Evolutionary conservation across 2,329 filamentous ascomycete species (phyloP).

Genomic region (Xylariaceae sp.): DNA sequence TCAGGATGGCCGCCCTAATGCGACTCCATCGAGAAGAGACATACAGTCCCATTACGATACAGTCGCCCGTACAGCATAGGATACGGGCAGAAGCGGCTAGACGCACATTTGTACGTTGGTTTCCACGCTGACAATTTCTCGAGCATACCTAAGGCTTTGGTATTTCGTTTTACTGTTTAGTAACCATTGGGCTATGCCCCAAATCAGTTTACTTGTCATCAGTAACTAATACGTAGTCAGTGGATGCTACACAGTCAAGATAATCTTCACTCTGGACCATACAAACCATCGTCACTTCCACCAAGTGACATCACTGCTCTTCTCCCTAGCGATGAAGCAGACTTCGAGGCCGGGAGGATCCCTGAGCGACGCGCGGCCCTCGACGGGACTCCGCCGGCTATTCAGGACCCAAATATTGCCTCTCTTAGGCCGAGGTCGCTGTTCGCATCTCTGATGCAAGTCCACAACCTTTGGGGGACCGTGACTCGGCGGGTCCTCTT

Average conservation of each 20-base stretch:
- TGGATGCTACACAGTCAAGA: constrained; percentile 65
- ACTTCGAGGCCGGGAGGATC: constrained; percentile 52
- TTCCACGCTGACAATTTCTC: neutral
- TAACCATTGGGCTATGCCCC: neutral
- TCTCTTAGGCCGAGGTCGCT: constrained; percentile 51
- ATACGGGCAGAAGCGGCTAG: constrained; percentile 59
- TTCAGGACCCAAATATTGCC: constrained; percentile 48
- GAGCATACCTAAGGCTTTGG: no score
- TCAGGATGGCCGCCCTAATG: constrained; percentile 59
- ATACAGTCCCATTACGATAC: constrained; percentile 45
- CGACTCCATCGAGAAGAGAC: constrained; percentile 59
- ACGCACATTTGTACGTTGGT: constrained; percentile 52
- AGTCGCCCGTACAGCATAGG: constrained; percentile 48
- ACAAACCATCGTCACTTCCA: constrained; percentile 53
- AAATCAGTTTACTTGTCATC: neutral
- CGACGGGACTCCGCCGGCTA: constrained; percentile 54
- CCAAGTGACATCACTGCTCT: constrained; percentile 58
- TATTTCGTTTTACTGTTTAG: no score
- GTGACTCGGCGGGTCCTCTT: constrained; percentile 53
- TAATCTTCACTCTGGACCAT: constrained; percentile 56
- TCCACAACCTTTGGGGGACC: constrained; percentile 57
- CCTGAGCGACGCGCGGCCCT: constrained; percentile 55
- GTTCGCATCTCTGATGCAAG: constrained; percentile 59
- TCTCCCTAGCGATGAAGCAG: constrained; percentile 55
- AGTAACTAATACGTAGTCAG: constrained; percentile 34